Evolutionary conservation across 176 grass and related monocot species (phyloP).

Genomic region (Cenchrus purpureus): DNA sequence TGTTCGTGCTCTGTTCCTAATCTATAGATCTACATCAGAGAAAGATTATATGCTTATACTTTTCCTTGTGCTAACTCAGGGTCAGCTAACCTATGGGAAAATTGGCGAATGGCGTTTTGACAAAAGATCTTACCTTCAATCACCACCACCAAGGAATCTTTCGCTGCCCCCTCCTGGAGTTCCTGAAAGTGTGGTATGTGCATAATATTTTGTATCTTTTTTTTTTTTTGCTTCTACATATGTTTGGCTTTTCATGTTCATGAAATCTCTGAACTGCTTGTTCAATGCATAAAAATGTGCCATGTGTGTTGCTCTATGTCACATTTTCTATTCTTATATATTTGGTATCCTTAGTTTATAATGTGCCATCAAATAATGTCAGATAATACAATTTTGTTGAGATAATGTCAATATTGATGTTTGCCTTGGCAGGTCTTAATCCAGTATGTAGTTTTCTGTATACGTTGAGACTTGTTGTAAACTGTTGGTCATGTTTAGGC

Average conservation of each 20-base stretch:
- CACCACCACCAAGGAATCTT: conserved; percentile 90
- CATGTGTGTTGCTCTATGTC: neutral
- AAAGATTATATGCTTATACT: conserved; percentile 31
- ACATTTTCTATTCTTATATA: neutral
- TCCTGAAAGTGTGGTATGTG: conserved; percentile 99
- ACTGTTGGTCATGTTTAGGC: conserved; percentile 7
- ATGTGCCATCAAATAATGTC: neutral
- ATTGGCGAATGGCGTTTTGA: conserved; percentile 94
- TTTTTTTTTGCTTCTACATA: conserved; percentile 13
- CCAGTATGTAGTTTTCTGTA: neutral
- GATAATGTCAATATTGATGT: neutral
- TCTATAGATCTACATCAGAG: neutral
- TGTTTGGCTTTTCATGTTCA: neutral
- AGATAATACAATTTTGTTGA: neutral
- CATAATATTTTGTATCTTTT: neutral
- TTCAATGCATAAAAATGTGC: neutral
- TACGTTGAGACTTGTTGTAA: neutral
- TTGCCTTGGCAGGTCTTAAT: conserved; percentile 5
- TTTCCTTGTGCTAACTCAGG: conserved; percentile 52
- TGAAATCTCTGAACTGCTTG: conserved; percentile 13
- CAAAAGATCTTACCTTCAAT: conserved; percentile 87
- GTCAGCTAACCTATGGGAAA: conserved; percentile 91
- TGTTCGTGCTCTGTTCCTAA: conserved; percentile 29
- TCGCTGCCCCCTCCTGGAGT: conserved; percentile 87
- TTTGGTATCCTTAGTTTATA: neutral